Evolutionary conservation across 208 protist species (phyloP).

Genomic region (Leptomonas seymouri): DNA sequence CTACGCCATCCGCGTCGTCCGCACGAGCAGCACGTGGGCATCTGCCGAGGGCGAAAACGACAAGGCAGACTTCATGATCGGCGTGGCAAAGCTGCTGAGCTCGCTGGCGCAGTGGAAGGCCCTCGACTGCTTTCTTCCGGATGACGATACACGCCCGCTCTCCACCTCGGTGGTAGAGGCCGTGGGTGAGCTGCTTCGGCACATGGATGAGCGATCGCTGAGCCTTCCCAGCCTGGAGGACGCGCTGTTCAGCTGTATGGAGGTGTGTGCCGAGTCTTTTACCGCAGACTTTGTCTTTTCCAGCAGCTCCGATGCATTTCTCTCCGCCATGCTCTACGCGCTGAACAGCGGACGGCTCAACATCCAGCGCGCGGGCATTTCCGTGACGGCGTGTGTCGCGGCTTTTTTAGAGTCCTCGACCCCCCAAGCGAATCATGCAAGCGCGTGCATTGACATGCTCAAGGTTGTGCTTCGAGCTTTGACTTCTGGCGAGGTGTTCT

Average conservation of each 20-base stretch:
- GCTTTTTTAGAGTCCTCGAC: slow-evolving; percentile 37
- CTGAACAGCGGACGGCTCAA: slow-evolving; percentile 48
- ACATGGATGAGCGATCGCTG: slow-evolving; percentile 55
- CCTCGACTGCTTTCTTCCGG: slow-evolving; percentile 69
- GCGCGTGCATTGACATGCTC: slow-evolving; percentile 33
- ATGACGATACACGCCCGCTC: slow-evolving; percentile 42
- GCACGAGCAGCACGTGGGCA: slow-evolving; percentile 31
- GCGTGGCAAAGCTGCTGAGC: slow-evolving; percentile 49
- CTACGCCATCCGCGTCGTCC: slow-evolving; percentile 18
- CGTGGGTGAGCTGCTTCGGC: slow-evolving; percentile 49
- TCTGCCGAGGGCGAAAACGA: slow-evolving; percentile 51
- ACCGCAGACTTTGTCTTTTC: slow-evolving; percentile 52
- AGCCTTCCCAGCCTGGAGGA: slow-evolving; percentile 68
- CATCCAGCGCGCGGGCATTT: slow-evolving; percentile 69
- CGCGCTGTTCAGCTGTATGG: slow-evolving; percentile 58
- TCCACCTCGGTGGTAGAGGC: slow-evolving; percentile 41
- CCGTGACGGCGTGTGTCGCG: slow-evolving; percentile 49
- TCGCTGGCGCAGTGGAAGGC: slow-evolving; percentile 69
- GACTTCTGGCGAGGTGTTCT: slow-evolving; percentile 29
- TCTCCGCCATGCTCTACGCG: slow-evolving; percentile 71
- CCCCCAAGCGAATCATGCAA: slow-evolving; percentile 16
- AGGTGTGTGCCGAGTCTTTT: slow-evolving; percentile 73
- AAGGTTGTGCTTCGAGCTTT: slow-evolving; percentile 35
- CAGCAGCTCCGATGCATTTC: slow-evolving; percentile 49
- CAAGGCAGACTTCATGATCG: slow-evolving; percentile 48